These are phyloP conservation scores for Suillus alpinus DNA, from an alignment of 768 basidiomycete species.

Conservation along the genomic window DNA sequence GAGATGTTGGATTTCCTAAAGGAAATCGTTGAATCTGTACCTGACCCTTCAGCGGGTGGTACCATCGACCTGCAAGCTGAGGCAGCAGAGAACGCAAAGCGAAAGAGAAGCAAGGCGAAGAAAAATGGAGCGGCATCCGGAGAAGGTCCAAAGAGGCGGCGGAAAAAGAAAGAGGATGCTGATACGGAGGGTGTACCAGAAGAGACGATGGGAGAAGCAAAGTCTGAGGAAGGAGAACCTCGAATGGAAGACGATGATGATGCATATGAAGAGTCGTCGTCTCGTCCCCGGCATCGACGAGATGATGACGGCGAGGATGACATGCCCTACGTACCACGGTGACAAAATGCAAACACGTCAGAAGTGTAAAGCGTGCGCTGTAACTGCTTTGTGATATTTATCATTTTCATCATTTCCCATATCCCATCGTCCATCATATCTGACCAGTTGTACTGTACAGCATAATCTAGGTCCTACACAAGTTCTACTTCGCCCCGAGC, in stretches of 20 bases:
- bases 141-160: constrained; percentile 43
- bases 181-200: constrained; percentile 34
- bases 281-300: constrained; percentile 42
- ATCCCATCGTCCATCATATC: neutral
- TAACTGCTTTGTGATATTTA: neutral
- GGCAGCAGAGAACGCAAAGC: constrained; percentile 48
- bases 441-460: constrained; percentile 4
- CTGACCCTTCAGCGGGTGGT: constrained; percentile 84
- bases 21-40: constrained; percentile 82
- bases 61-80: constrained; percentile 72
- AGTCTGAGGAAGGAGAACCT: constrained; percentile 36
- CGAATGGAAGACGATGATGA: constrained; percentile 43
- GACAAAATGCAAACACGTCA: constrained; percentile 6
- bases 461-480: constrained; percentile 41
- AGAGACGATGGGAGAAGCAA: constrained; percentile 34
- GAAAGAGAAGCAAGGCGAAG: constrained; percentile 60
- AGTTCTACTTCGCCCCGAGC: constrained; percentile 72
- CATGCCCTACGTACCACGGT: constrained; percentile 41
- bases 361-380: neutral
- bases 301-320: constrained; percentile 32
- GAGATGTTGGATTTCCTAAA: constrained; percentile 93
- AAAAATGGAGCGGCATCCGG: constrained; percentile 38
- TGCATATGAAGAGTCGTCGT: constrained; percentile 34
- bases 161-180: constrained; percentile 46
- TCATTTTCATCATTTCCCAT: neutral